Evolutionary conservation across 805 yeast species (phyloP).

Genomic region (Phaffomyces thermotolerans): DNA sequence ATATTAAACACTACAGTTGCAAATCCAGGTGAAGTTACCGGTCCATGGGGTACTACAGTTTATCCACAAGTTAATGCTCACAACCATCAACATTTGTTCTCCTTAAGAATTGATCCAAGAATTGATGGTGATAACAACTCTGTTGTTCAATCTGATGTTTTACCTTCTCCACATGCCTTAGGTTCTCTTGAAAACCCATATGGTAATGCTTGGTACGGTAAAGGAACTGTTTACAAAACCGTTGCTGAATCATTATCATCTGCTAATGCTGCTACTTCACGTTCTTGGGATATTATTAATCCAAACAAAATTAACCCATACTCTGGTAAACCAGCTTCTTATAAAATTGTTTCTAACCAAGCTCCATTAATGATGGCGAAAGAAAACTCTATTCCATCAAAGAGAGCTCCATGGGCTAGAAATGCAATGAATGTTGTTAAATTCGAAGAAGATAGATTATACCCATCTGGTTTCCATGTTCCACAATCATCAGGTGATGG

Average conservation of each 20-base stretch:
- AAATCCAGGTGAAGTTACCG: slow-evolving; percentile 56
- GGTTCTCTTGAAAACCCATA: slow-evolving; percentile 68
- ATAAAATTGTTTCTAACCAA: slow-evolving; percentile 70
- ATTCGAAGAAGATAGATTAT: slow-evolving; percentile 62
- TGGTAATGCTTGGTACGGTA: slow-evolving; percentile 69
- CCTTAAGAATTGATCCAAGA: slow-evolving; percentile 73
- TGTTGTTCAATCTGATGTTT: slow-evolving; percentile 60
- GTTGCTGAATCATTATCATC: slow-evolving; percentile 60
- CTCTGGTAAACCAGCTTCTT: slow-evolving; percentile 70
- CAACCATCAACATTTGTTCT: slow-evolving; percentile 80
- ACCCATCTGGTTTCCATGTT: slow-evolving; percentile 77
- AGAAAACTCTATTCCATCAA: slow-evolving; percentile 65
- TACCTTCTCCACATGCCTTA: slow-evolving; percentile 47
- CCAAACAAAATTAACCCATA: slow-evolving; percentile 59
- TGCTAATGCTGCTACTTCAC: slow-evolving; percentile 52
- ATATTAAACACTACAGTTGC: slow-evolving; percentile 68
- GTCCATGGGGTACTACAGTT: slow-evolving; percentile 76
- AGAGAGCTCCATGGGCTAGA: slow-evolving; percentile 80
- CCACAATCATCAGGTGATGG: slow-evolving; percentile 73
- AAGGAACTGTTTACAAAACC: slow-evolving; percentile 60
- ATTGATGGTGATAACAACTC: slow-evolving; percentile 77
- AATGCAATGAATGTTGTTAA: slow-evolving; percentile 63
- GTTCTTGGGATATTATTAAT: slow-evolving; percentile 75
- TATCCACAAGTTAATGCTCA: slow-evolving; percentile 80
- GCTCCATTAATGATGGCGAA: slow-evolving; percentile 68